Conservation (phyloP, 2,329 filamentous ascomycete genomes). For the Stemphylium lycopersici region DNA sequence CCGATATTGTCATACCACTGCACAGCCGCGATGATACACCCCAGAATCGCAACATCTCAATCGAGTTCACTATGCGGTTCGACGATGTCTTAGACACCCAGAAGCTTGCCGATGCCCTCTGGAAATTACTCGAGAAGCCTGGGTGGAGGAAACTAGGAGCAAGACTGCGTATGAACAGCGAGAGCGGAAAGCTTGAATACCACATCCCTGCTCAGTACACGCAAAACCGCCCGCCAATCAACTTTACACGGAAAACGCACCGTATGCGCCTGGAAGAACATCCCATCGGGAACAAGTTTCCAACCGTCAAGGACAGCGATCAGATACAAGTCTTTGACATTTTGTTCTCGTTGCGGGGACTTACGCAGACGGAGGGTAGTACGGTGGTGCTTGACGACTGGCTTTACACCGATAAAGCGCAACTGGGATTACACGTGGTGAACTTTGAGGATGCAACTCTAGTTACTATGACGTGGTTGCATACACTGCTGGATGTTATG, state of each 20-base stretch:
- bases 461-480: constrained; percentile 30
- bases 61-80: constrained; percentile 49
- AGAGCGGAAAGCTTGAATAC: constrained; percentile 46
- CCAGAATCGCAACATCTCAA: constrained; percentile 8
- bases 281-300: constrained; percentile 49
- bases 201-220: constrained; percentile 50
- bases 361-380: constrained; percentile 9
- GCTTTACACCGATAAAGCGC: constrained; percentile 27
- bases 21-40: constrained; percentile 18
- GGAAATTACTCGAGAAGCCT: constrained; percentile 49
- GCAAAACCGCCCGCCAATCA: constrained; percentile 49
- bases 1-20: constrained; percentile 32
- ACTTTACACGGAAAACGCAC: constrained; percentile 49
- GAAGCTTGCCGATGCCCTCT: constrained; percentile 47
- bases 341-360: background rate
- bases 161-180: constrained; percentile 50
- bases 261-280: constrained; percentile 52
- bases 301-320: constrained; percentile 21
- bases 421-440: constrained; percentile 25
- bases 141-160: constrained; percentile 58
- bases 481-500: constrained; percentile 31
- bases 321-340: constrained; percentile 8
- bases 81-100: constrained; percentile 56
- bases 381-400: constrained; percentile 22
- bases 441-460: constrained; percentile 33